Evolutionary conservation across 257 asterid genomes (phyloP).

Genomic region (Nicotiana sylvestris): DNA sequence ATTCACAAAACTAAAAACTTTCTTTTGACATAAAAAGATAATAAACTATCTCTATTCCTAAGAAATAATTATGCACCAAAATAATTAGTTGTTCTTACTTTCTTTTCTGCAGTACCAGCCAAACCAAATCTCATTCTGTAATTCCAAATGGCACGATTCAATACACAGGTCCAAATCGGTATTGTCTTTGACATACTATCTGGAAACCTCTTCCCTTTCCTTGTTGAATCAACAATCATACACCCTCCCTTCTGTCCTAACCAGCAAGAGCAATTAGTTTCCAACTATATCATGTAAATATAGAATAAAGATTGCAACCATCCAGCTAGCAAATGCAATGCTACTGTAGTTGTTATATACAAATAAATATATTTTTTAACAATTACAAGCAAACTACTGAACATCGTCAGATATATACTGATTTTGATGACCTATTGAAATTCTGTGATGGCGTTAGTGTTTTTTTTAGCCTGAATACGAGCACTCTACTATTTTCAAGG

Average conservation of each 20-base stretch:
- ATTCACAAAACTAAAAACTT: not conserved
- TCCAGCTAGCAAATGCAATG: not conserved
- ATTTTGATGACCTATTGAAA: too few relatives aligned
- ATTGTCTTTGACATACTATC: conserved; percentile 99
- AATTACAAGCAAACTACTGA: too few relatives aligned
- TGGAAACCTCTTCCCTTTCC: conserved; percentile 94
- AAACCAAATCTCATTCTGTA: conserved; percentile 23
- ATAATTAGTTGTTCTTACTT: conserved; percentile 33
- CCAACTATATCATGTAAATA: not conserved
- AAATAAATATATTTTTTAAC: too few relatives aligned
- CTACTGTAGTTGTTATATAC: not conserved
- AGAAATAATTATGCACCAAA: not conserved
- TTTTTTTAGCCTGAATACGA: too few relatives aligned
- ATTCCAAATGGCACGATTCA: conserved; percentile 69
- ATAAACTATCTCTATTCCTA: not conserved
- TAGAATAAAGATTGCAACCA: not conserved
- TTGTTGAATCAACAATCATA: conserved; percentile 82
- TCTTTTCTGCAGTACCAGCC: conserved; percentile 13
- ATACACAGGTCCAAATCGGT: conserved; percentile 94
- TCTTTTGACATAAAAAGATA: not conserved
- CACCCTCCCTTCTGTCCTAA: conserved; percentile 96
- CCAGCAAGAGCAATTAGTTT: conserved; percentile 24
- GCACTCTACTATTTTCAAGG: too few relatives aligned
- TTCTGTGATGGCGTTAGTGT: too few relatives aligned
- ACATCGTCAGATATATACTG: too few relatives aligned